Conservation (phyloP, 1,284 basidiomycete species). For the Heliocybe sulcata region DNA sequence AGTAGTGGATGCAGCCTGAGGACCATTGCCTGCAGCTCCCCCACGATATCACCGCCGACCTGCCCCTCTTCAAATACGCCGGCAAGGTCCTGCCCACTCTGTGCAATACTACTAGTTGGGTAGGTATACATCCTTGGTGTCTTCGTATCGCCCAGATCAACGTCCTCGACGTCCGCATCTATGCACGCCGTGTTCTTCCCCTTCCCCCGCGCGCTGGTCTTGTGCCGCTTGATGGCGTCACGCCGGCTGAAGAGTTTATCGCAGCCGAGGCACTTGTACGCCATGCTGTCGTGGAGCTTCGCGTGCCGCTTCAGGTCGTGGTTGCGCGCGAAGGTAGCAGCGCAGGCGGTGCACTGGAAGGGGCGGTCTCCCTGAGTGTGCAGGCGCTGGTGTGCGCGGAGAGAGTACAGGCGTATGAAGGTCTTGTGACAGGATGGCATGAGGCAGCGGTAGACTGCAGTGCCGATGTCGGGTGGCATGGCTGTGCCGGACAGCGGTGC, state of each 20-base stretch:
- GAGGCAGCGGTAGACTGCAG: conserved; percentile 70
- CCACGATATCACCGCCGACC: conserved; percentile 40
- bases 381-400: conserved; percentile 60
- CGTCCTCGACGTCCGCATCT: conserved; percentile 49
- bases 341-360: conserved; percentile 52
- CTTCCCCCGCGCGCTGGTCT: conserved; percentile 44
- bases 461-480: conserved; percentile 46
- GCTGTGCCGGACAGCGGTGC: conserved; percentile 16
- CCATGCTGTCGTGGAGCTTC: conserved; percentile 58
- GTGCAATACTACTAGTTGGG: conserved; percentile 50
- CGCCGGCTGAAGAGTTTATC: conserved; percentile 64
- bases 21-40: conserved; percentile 44
- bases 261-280: conserved; percentile 66
- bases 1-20: conserved; percentile 50
- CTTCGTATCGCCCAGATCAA: conserved; percentile 46
- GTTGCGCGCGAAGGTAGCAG: conserved; percentile 67
- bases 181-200: conserved; percentile 35
- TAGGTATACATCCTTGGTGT: conserved; percentile 45
- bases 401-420: conserved; percentile 57
- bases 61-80: conserved; percentile 56
- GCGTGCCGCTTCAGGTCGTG: conserved; percentile 71
- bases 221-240: conserved; percentile 72
- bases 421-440: conserved; percentile 52
- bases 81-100: conserved; percentile 18
- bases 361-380: conserved; percentile 54